Base-by-base conservation (phyloP, 805 yeast genomes). In the Debaryomyces hansenii region DNA sequence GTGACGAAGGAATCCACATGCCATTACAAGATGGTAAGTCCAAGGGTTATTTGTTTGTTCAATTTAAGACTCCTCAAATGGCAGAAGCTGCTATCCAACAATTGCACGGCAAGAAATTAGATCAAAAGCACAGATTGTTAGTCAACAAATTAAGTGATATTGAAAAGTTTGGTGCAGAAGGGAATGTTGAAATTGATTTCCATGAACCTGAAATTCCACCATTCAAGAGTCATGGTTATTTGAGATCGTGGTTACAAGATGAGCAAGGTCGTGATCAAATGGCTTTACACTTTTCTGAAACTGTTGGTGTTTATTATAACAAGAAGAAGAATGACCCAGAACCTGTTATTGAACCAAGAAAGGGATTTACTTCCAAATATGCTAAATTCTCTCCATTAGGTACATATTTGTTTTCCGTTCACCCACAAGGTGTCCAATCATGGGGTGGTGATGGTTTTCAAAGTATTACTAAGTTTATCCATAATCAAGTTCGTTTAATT, bases 321-420 rank as follows among this genome's bases (percentile, higher is more conserved):
- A 81, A 84, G 57, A 82, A 80, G 66, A 81, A 81, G 46, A 77
- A 80, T 50, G 80, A 77, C 37, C 92, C 95, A 33, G 94, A 89
- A 66, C 79, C 79, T 43, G 90, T 77, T 36, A 81, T 85, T 48
- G 90, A 87, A 60, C 85, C 90, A 59, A 82, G 96, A 69, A 75
- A 78, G 53, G 84, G 85, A 55, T 90, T 96, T 87, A 90, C 97
- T 47, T 84, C 90, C 49, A 84, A 89, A 51, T 90, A 85, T 58
- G 87, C 90, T 58, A 84, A 84, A 64, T 92, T 90, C 75, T 90
- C 98, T 41, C 96, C 97, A 62, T 84, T 83, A 70, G 99, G 99
- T 67, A 83, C 92, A 10, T 91, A 83, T 62, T 69, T 92, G 53
- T 82, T 88, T 57, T 85, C 97, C 1, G 78, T 90, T 58, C 97